Evolutionary conservation across 23 red algal genomes (phyloP).

Genomic region (Gracilaria gracilis): DNA sequence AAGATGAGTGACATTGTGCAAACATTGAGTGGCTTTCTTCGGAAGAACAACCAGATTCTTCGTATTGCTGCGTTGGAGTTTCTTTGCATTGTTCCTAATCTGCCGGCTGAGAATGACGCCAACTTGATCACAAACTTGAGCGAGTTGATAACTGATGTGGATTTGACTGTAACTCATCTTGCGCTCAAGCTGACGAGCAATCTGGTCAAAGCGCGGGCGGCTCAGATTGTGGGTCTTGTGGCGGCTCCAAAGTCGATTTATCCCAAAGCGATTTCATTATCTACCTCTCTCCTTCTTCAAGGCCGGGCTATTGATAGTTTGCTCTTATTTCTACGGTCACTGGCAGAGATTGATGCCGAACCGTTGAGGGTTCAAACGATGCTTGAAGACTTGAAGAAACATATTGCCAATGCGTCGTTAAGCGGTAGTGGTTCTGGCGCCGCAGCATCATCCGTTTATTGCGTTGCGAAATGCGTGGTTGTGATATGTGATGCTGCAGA

Average conservation of each 20-base stretch:
- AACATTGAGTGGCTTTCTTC: conserved; percentile 54
- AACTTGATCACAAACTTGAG: conserved; percentile 58
- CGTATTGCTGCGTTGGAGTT: conserved; percentile 74
- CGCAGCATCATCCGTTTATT: conserved; percentile 36
- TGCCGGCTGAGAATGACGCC: conserved; percentile 54
- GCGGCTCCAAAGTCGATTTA: conserved; percentile 43
- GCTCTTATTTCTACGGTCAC: conserved; percentile 45
- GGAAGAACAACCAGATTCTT: conserved; percentile 77
- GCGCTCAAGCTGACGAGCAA: conserved; percentile 60
- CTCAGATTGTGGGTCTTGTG: conserved; percentile 25
- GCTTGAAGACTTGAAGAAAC: conserved; percentile 52
- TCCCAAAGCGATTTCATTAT: conserved; percentile 28
- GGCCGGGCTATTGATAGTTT: conserved; percentile 69
- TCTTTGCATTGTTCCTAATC: conserved; percentile 36
- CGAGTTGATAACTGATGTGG: conserved; percentile 65
- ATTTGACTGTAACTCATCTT: conserved; percentile 65
- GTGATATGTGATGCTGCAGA: conserved; percentile 56
- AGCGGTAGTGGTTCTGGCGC: conserved; percentile 12
- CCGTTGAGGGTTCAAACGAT: conserved; percentile 48
- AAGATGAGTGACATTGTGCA: conserved; percentile 46
- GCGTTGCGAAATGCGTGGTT: conserved; percentile 67
- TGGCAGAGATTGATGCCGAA: conserved; percentile 51
- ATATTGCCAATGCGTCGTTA: conserved; percentile 7
- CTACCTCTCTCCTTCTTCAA: conserved; percentile 73
- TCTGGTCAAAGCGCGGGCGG: conserved; percentile 60